Base-by-base conservation (phyloP, 805 yeast genomes). In the Starmerella vaccinii region DNA sequence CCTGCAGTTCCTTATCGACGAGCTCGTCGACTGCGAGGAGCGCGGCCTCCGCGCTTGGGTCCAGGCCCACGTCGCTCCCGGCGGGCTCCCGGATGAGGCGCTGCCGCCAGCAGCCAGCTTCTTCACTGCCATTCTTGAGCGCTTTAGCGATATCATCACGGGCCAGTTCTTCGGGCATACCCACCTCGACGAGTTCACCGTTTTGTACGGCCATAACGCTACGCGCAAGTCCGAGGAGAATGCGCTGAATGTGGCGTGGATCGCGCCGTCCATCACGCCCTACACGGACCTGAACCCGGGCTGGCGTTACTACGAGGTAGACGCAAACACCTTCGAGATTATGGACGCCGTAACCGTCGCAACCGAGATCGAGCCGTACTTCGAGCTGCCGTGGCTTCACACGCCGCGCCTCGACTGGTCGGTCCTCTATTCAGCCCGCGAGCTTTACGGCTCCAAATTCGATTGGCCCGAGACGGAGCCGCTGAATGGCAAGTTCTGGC, bases 241-340 rank as follows among this genome's bases (percentile, higher is more conserved):
- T 32, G 79, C 76, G 4, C 57, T 80, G 30, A 73, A 74, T 57
- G 72, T 76, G 67, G 81, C 82, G 1, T 81, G 82, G 80, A 72
- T 81, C 50, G 73, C 76, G 2, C 87, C 79, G 52, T 77, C 85
- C 0, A 75, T 82, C 35, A 80, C 86, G 7, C 84, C 87, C 8
- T 70, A 72, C 60, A 65, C 70, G 7, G 71, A 76, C 46, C 72
- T 75, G 56, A 82, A 82, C 62, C 89, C 89, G 6, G 74, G 80
- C 19, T 82, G 85, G 83, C 74, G 84, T 63, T 81, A 80, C 66
- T 82, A 82, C 59, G 78, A 77, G 57, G 80, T 82, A 49, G 86
- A 82, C 61, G 66, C 74, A 21, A 65, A 73, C 55, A 74, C 84
- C 5, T 80, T 79, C 67, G 75, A 75, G 55, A 69, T 82, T 52